Evolutionary conservation across 1,284 basidiomycete species (phyloP), one percentile per base, ranked within the genome.

Genomic region (Leccinum pachyderme): DNA sequence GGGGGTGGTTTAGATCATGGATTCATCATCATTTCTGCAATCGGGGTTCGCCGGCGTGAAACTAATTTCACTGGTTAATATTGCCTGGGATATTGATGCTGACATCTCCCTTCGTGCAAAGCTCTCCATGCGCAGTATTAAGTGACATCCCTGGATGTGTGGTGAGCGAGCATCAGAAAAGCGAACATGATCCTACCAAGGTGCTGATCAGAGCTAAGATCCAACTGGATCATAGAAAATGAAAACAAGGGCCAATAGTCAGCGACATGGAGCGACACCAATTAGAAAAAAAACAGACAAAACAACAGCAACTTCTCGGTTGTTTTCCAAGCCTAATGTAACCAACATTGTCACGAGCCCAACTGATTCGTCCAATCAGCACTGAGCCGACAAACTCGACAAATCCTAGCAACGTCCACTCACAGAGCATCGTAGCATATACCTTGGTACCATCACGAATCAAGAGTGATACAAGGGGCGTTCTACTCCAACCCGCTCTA

Each of bases 61-160:
- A 25, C 7, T 11, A 11, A 28, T 13, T 44, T 44, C 8, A 22
- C 53, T 64, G 6, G 65, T 66, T 12, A 64, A 41, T 13, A 53
- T 18, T 25, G 24, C 5, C 6, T 18, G 47, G 5, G 43, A 24
- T 11, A 25, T 7, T 5, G 25, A 39, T 13, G 13, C 25, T 15
- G 37, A 24, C 11, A 37, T 37, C 25, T 52, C 43, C 25, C 8
- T 51, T 50, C 51, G 60, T 32, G 55, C 60, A 4, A 68, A 61
- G 35, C 57, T 54, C 18, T 63, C 66, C 64, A 68, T 65, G 11
- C 54, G 57, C 1, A 65, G 43, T 51, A 69, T 55, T 47, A 63
- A 39, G 22, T 46, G 52, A 51, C 63, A 65, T 1, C 66, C 63
- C 63, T 65, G 15, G n/a, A 47, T 11, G 6, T 4, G 15, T 47